Evolutionary conservation across 352 stramenopile species (phyloP).

Genomic region (Phytophthora colocasiae): DNA sequence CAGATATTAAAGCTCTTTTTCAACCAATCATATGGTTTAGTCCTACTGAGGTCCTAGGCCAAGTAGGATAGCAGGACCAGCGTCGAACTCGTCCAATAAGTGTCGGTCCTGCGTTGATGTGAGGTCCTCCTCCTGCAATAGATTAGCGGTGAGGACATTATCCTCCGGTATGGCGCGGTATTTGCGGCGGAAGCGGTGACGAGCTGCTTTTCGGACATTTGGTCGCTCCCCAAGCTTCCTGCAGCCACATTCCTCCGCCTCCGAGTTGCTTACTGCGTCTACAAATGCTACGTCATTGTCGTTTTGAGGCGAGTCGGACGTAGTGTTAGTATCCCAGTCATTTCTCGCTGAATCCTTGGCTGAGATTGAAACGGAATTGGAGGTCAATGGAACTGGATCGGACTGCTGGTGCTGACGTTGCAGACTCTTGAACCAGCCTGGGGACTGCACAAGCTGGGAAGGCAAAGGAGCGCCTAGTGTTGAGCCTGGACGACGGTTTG

Average conservation of each 20-base stretch:
- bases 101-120: slow-evolving; percentile 36
- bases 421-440: slow-evolving; percentile 40
- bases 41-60: too few relatives aligned
- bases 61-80: slow-evolving; percentile 28
- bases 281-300: slow-evolving; percentile 31
- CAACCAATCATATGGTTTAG: slow-evolving; percentile 19
- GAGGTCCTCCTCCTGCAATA: slow-evolving; percentile 41
- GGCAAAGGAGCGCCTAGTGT: slow-evolving; percentile 34
- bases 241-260: slow-evolving; percentile 38
- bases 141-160: slow-evolving; percentile 40
- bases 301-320: slow-evolving; percentile 19
- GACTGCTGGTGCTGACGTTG: slow-evolving; percentile 33
- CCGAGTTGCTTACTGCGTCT: slow-evolving; percentile 27
- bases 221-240: slow-evolving; percentile 41
- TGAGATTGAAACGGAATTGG: slow-evolving; percentile 19
- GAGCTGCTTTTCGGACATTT: slow-evolving; percentile 29
- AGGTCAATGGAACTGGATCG: slow-evolving; percentile 16
- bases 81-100: slow-evolving; percentile 41
- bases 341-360: slow-evolving; percentile 3
- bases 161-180: slow-evolving; percentile 47
- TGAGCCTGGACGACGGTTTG: slow-evolving; percentile 24
- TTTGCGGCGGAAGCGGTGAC: slow-evolving; percentile 41
- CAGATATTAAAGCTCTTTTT: slow-evolving; percentile 13
- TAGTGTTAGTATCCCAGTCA: slow-evolving; percentile 25
- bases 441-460: slow-evolving; percentile 43